Percentiles rank a stretch among this genome's conserved stretches.
These are phyloP conservation scores for Cucumis hystrix DNA, from an alignment of 306 rosid species.

Conservation along the genomic window DNA sequence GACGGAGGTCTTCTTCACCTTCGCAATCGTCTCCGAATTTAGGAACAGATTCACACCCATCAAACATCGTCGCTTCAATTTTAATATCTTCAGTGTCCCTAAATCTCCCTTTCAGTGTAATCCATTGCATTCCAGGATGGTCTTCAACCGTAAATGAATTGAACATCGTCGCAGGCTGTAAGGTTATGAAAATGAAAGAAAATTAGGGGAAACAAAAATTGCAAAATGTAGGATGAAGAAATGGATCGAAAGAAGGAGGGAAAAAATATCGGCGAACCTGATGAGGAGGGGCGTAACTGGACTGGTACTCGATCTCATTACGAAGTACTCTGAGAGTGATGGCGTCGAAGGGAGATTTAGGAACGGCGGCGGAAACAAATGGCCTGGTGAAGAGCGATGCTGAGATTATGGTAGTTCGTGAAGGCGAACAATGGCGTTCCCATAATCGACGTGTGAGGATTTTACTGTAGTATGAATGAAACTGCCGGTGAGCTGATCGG, in stretches of 20 bases:
- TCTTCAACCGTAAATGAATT: conserved; percentile 54
- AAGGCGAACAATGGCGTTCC: background rate
- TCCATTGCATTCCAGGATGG: conserved; percentile 56
- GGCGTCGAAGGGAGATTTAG: conserved; percentile 54
- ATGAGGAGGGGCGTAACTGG: conserved; percentile 47
- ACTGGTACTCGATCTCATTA: conserved; percentile 45
- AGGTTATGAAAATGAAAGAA: background rate
- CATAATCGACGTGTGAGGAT: background rate
- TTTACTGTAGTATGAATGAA: conserved; percentile 7
- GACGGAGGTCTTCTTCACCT: conserved; percentile 32
- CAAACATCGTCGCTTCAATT: conserved; percentile 76
- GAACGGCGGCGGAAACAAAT: conserved; percentile 13
- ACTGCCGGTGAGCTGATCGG: conserved; percentile 22
- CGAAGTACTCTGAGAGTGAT: conserved; percentile 55
- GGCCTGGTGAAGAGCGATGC: conserved; percentile 9
- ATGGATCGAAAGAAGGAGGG: background rate
- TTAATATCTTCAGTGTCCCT: conserved; percentile 49
- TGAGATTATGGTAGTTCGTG: conserved; percentile 6
- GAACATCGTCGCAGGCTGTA: conserved; percentile 46
- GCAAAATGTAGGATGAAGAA: background rate
- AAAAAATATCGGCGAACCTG: conserved; percentile 30
- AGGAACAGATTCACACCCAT: conserved; percentile 43
- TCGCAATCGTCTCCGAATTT: conserved; percentile 37
- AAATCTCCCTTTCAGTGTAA: conserved; percentile 41
- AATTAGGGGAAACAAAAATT: background rate